Percentiles rank a stretch among this genome's conserved stretches.
phyloP scores from a whole-genome alignment of 257 asterid genomes.

The Asclepias syriaca region DNA sequence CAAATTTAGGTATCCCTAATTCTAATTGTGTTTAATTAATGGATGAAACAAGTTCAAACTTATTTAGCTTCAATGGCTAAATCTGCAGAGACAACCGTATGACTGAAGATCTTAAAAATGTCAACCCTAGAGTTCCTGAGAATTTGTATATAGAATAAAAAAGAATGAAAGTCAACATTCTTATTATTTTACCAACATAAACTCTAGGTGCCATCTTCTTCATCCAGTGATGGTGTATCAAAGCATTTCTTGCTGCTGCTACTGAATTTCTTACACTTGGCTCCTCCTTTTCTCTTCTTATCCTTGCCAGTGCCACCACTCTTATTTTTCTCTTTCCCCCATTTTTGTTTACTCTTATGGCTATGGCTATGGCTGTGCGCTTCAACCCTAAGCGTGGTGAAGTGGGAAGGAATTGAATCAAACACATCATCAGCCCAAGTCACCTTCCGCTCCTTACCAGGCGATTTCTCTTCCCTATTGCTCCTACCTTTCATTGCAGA shows the following conservation, averaged over 20 bases:
- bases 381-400: constrained; percentile 13
- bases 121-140: background rate
- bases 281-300: constrained; percentile 8
- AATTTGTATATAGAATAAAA: background rate
- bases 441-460: constrained; percentile 29
- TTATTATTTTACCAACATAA: background rate
- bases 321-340: constrained; percentile 19
- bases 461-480: constrained; percentile 23
- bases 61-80: background rate
- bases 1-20: too few relatives aligned
- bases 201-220: background rate
- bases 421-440: constrained; percentile 45
- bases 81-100: background rate
- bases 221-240: background rate
- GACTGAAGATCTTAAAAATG: background rate
- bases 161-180: background rate
- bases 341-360: constrained; percentile 33
- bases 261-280: constrained; percentile 15
- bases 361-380: constrained; percentile 12
- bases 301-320: constrained; percentile 20
- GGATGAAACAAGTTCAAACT: background rate
- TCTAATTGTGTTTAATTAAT: background rate
- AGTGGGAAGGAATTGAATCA: constrained; percentile 38
- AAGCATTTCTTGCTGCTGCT: constrained; percentile 31
- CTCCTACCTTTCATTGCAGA: constrained; percentile 49